phyloP scores from a whole-genome alignment of 352 stramenopile species.

The Globisporangium paroecandrum region DNA sequence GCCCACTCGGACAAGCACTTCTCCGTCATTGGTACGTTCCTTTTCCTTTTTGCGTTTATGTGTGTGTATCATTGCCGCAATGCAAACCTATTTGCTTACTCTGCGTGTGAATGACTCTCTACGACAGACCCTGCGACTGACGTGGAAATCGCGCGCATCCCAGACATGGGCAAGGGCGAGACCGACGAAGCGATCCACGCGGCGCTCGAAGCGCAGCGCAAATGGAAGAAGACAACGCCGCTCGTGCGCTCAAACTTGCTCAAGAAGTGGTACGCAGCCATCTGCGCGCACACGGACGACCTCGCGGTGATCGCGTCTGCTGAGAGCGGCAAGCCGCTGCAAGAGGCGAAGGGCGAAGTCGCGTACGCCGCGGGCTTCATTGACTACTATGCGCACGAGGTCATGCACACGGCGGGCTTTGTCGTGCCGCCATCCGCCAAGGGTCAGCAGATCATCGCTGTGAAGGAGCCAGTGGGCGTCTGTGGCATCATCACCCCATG shows the following conservation, averaged over 20 bases:
- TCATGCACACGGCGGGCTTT: conserved; percentile 84
- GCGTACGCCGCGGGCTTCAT: conserved; percentile 93
- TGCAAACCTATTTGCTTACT: background rate
- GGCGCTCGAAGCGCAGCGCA: conserved; percentile 56
- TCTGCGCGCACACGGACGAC: conserved; percentile 68
- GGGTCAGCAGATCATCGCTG: conserved; percentile 69
- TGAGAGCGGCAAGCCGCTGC: conserved; percentile 96
- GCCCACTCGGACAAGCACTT: conserved; percentile 53
- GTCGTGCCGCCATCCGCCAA: conserved; percentile 55
- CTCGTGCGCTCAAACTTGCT: conserved; percentile 63
- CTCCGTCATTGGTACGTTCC: conserved; percentile 43
- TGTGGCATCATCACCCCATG: conserved; percentile 95
- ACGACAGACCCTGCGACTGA: conserved; percentile 69
- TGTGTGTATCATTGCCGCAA: background rate
- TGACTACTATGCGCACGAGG: conserved; percentile 96
- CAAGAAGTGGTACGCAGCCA: conserved; percentile 81
- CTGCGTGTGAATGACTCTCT: background rate
- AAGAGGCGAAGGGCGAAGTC: conserved; percentile 93
- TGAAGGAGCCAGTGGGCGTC: conserved; percentile 94
- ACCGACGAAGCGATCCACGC: conserved; percentile 70
- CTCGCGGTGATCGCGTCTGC: conserved; percentile 93
- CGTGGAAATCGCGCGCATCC: conserved; percentile 61
- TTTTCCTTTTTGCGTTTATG: conserved; percentile 4
- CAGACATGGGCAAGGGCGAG: conserved; percentile 67
- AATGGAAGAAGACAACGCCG: conserved; percentile 71